phyloP scores from a whole-genome alignment of 2,329 filamentous ascomycete genomes.

The Claviceps monticola region DNA sequence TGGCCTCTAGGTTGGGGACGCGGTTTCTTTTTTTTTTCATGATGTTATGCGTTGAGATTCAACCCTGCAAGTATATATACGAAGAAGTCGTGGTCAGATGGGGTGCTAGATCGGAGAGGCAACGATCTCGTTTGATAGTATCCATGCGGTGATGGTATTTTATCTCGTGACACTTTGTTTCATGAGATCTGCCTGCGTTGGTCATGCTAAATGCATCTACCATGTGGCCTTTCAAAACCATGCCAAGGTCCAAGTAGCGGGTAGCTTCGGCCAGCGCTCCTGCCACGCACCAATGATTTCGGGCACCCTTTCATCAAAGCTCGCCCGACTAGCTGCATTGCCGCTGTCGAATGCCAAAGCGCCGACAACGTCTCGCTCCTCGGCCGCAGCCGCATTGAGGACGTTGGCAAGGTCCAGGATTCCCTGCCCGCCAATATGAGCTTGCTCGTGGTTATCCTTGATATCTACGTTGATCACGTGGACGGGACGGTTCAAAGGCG shows the following conservation, averaged over 20 bases:
- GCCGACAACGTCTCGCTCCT: constrained; percentile 59
- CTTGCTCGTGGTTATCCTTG: constrained; percentile 95
- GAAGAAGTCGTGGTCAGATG: too few relatives aligned
- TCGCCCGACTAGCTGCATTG: constrained; percentile 49
- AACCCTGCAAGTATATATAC: too few relatives aligned
- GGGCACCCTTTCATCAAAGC: constrained; percentile 86
- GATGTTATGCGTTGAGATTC: too few relatives aligned
- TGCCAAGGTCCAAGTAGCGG: constrained; percentile 84
- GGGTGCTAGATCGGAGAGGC: too few relatives aligned
- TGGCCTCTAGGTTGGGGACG: too few relatives aligned
- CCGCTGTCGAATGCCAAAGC: constrained; percentile 55
- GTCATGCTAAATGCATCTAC: not conserved
- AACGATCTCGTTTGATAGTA: too few relatives aligned
- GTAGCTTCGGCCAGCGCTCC: constrained; percentile 82
- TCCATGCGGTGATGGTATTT: too few relatives aligned
- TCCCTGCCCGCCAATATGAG: constrained; percentile 73
- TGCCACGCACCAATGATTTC: constrained; percentile 90
- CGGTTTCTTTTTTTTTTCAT: too few relatives aligned
- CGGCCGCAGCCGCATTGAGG: constrained; percentile 64
- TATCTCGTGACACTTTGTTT: too few relatives aligned
- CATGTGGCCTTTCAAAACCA: constrained; percentile 54
- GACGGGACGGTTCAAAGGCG: constrained; percentile 78
- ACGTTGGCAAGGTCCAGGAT: constrained; percentile 84
- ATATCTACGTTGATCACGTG: constrained; percentile 99
- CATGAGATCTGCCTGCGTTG: too few relatives aligned